A percentile compares a stretch with the other conserved stretches of the same genome.
phyloP scores from a whole-genome alignment of 345 rosid species.

The Sisymbrium altissimum region DNA sequence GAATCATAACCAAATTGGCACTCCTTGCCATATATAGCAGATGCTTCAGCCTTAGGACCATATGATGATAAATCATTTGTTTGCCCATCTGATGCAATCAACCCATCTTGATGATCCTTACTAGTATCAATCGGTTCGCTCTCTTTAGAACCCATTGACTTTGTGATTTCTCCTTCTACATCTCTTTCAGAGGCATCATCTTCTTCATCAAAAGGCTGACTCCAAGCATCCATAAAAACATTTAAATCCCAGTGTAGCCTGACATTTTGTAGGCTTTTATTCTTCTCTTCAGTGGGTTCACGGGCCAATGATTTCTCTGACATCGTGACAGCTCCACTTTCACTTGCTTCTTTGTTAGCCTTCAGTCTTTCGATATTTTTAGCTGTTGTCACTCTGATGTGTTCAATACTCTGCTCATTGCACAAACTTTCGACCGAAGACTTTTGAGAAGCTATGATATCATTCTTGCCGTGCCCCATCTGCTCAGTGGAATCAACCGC shows the following conservation, averaged over 20 bases:
- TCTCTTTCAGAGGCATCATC: constrained; percentile 14
- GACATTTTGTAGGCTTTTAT: constrained; percentile 16
- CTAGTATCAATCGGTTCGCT: neutral
- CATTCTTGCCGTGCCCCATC: neutral
- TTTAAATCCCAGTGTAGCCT: constrained; percentile 52
- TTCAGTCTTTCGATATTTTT: too few species aligned
- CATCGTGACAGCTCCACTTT: neutral
- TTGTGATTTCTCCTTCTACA: constrained; percentile 1
- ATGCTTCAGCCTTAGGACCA: neutral
- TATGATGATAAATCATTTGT: too few species aligned
- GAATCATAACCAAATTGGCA: too few species aligned
- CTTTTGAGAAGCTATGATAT: neutral
- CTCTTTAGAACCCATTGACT: neutral
- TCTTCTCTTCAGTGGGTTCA: constrained; percentile 12
- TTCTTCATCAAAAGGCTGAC: constrained; percentile 35
- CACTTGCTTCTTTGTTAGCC: too few species aligned
- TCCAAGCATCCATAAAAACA: constrained; percentile 52
- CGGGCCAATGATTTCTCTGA: constrained; percentile 13
- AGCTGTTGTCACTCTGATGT: too few species aligned
- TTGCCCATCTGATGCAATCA: constrained; percentile 27
- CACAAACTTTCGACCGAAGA: neutral
- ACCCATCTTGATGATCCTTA: neutral
- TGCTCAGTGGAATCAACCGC: too few species aligned
- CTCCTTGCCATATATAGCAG: too few species aligned
- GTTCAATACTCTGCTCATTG: neutral